Evolutionary conservation across 805 yeast species (phyloP).

Genomic region (Pichia manshurica): DNA sequence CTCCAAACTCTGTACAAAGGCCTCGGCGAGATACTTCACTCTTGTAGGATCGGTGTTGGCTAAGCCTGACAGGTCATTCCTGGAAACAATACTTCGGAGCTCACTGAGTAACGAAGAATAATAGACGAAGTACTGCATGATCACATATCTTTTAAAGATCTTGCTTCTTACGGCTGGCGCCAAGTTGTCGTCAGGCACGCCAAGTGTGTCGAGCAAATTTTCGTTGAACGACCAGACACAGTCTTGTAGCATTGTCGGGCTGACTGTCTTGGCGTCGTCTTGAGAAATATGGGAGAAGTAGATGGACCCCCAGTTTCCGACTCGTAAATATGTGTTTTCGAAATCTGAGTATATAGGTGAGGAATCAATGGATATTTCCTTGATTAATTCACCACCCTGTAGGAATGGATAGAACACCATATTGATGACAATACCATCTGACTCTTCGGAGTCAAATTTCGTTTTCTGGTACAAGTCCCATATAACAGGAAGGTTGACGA

Average conservation of each 20-base stretch:
- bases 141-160: conserved; percentile 18
- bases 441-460: not conserved
- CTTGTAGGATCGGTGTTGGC: not conserved
- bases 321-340: conserved; percentile 19
- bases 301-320: conserved; percentile 24
- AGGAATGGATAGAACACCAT: conserved; percentile 24
- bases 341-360: conserved; percentile 13
- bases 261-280: not conserved
- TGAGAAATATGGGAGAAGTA: conserved; percentile 22
- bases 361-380: conserved; percentile 15
- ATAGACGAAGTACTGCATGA: conserved; percentile 19
- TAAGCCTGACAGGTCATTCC: conserved; percentile 3
- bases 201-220: conserved; percentile 14
- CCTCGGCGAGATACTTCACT: conserved; percentile 7
- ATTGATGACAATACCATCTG: not conserved
- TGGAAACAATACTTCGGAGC: conserved; percentile 1
- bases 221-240: conserved; percentile 25
- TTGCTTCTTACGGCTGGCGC: conserved; percentile 22
- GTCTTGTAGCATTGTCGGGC: conserved; percentile 15
- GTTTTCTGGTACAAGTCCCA: conserved; percentile 16
- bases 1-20: conserved; percentile 11
- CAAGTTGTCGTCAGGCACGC: conserved; percentile 20
- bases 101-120: conserved; percentile 17
- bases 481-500: conserved; percentile 23
- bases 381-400: conserved; percentile 18